Base-by-base conservation (phyloP, 2,329 filamentous ascomycete species). In the Ophiostoma perfectum region DNA sequence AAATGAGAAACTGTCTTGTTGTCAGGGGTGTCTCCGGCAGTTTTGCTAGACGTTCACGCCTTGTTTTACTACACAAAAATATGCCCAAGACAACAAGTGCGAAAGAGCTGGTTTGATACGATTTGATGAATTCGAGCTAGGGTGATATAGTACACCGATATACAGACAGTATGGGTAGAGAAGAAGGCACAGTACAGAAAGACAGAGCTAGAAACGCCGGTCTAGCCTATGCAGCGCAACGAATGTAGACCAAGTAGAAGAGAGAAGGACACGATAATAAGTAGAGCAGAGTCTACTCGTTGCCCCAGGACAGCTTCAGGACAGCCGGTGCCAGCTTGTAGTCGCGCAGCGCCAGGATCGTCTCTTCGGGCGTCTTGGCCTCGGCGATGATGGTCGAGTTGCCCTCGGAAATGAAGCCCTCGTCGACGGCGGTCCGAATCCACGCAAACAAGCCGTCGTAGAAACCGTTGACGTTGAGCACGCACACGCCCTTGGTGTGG, bases 381-480 rank as follows among this genome's bases (percentile, higher is more conserved):
- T 94, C 91, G 1, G 90, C 88, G 73, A 98, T 79, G 72, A 99
- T 98, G 11, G 84, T 81, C 65, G 84, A 86, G 78, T 93, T 94
- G 27, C 81, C 85, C 45, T 81, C 78, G 67, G 84, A 84, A 65
- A 99, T 88, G 75, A 97, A 98, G 0, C 91, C 91, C 70, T 89
- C 85, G 67, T 84, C 80, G 4, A 95, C 89, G 8, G 90, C 88
- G 72, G 86, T 90, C 75, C 84, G 82, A 70, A 97, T 87, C 94
- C 93, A 97, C 66, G 84, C 79, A 69, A 97, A 78, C 71, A 99
- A 81, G 0, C 93, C 93, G 77, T 96, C 90, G 86, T 93, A 99
- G 79, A 96, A 98, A 0, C 93, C 92, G 67, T 93, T 88, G 39
- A 97, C 84, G 77, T 98, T 98, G 73, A 91, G 86, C 65, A 97